These are phyloP conservation scores for Penicillium subrubescens DNA, from an alignment of 495 filamentous ascomycete species.

Conservation along the genomic window DNA sequence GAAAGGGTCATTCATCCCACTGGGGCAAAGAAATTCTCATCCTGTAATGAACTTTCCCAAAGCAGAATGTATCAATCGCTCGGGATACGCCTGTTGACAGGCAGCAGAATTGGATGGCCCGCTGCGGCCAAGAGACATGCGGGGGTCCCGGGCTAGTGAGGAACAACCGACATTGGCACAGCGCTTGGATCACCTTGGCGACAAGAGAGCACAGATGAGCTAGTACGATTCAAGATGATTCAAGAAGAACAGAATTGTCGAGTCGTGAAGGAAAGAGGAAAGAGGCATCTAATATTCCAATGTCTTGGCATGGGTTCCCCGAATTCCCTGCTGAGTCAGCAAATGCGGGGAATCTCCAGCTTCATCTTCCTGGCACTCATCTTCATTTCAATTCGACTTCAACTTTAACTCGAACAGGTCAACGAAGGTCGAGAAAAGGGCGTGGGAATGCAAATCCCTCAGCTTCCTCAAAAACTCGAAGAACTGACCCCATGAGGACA, in stretches of 20 bases:
- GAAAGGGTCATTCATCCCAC: neutral
- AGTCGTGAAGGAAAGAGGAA: neutral
- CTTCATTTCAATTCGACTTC: neutral
- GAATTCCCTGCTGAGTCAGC: constrained; percentile 1
- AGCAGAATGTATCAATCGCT: neutral
- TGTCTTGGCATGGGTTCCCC: too few relatives aligned
- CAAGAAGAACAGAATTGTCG: neutral
- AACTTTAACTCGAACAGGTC: neutral
- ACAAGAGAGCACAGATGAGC: neutral
- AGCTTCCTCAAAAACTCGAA: neutral
- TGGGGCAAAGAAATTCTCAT: neutral
- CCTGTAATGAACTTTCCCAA: neutral
- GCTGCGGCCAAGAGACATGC: neutral
- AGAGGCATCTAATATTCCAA: neutral
- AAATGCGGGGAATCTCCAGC: constrained; percentile 7
- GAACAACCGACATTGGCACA: neutral
- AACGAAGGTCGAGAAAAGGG: neutral
- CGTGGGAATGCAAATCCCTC: neutral
- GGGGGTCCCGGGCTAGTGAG: neutral
- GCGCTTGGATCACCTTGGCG: neutral
- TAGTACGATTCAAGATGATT: neutral
- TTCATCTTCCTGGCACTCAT: neutral
- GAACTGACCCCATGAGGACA: constrained; percentile 12
- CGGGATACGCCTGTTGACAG: neutral
- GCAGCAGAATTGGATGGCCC: constrained; percentile 4